Evolutionary conservation across 306 rosid genomes (phyloP), one percentile per base, ranked within the genome.

Genomic region (Prunus mira): DNA sequence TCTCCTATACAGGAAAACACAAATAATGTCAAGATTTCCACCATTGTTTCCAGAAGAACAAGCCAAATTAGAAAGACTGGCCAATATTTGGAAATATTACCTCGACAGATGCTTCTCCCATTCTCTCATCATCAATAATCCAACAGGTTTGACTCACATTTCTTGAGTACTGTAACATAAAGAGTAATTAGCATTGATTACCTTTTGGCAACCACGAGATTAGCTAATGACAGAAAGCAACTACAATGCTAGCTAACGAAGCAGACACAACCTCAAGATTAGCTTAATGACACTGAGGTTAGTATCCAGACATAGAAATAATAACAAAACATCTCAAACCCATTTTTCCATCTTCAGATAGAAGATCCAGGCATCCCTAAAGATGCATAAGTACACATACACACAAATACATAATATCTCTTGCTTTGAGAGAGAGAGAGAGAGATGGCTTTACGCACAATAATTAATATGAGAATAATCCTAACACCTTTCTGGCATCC

Each of bases 51-150:
- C 74, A 22, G 65, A 78, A 43, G 43, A 71, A 56, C 49, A 69
- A 58, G 50, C n/a, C 41, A 76, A 68, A 65, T 41, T 22, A 76
- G 63, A 69, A 70, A 9, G 55, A 65, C 55, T 67, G 24, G 32
- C 74, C 22, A 71, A 61, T 79, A 71, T 32, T 73, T 58, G 20
- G 73, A 76, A 24, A 66, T 68, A 60, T 75, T 84, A 95, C 98
- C 97, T 95, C 98, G 12, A 95, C 96, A 3, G 97, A 95, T 78
- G 97, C 91, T 86, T 95, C 97, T 78, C 97, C 97, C 93, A 85
- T 95, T 89, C 98, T 92, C 84, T 92, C 97, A 72, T 92, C 96
- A 81, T 87, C 98, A 77, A 95, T 87, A 66, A 92, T 93, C 97
- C 98, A 95, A 57, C 96, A 80, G 67, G 97, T 81, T 86, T 95